Percentiles rank a stretch among this genome's conserved stretches.
Conservation (phyloP, 2,329 filamentous ascomycete species). For the Penicillium brevicompactum region DNA sequence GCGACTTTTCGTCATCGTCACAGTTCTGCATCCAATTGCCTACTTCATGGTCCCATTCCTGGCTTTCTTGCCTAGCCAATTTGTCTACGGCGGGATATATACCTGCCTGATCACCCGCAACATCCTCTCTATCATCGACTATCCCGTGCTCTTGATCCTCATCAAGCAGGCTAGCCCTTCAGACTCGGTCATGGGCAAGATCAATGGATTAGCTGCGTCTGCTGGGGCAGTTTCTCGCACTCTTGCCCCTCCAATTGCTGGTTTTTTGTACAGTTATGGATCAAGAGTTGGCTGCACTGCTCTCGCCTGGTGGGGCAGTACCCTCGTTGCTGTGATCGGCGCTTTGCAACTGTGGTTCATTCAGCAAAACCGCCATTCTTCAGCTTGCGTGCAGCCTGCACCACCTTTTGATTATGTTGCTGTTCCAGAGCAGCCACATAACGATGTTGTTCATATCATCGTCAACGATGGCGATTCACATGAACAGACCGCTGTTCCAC, state of each 20-base stretch:
- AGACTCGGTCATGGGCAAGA: slow-evolving; percentile 64
- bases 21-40: slow-evolving; percentile 65
- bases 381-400: slow-evolving; percentile 40
- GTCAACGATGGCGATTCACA: slow-evolving; percentile 24
- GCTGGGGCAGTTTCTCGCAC: slow-evolving; percentile 73
- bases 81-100: slow-evolving; percentile 66
- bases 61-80: slow-evolving; percentile 56
- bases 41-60: slow-evolving; percentile 72
- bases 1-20: slow-evolving; percentile 66
- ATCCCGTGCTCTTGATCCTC: slow-evolving; percentile 69
- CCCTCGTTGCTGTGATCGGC: slow-evolving; percentile 58
- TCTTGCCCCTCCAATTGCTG: slow-evolving; percentile 68
- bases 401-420: slow-evolving; percentile 29
- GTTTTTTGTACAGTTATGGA: slow-evolving; percentile 66
- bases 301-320: slow-evolving; percentile 65
- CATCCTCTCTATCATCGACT: slow-evolving; percentile 68
- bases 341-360: slow-evolving; percentile 60
- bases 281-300: slow-evolving; percentile 60
- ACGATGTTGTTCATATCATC: slow-evolving; percentile 32
- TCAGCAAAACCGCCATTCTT: slow-evolving; percentile 49
- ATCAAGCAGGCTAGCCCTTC: slow-evolving; percentile 72
- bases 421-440: slow-evolving; percentile 17
- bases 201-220: slow-evolving; percentile 72
- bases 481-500: background rate
- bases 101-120: slow-evolving; percentile 66